Evolutionary conservation across 1,284 basidiomycete species (phyloP).

Genomic region (Melanopsichium pennsylvanicum): DNA sequence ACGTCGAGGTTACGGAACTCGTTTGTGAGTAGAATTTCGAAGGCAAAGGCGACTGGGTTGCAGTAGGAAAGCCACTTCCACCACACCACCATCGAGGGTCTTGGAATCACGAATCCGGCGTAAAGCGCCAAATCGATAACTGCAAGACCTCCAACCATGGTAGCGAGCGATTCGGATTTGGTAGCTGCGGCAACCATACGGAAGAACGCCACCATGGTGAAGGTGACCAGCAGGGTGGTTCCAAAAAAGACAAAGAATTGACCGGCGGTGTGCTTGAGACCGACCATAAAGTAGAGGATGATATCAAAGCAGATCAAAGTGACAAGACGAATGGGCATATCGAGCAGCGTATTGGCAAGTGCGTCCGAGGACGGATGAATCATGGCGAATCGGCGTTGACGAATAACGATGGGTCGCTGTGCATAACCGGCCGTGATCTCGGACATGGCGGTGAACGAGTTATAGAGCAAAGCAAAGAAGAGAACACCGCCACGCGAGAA

Average conservation of each 20-base stretch:
- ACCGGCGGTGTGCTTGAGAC: conserved; percentile 37
- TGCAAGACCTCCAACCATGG: conserved; percentile 52
- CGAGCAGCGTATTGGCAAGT: conserved; percentile 50
- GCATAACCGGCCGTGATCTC: conserved; percentile 51
- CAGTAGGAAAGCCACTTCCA: conserved; percentile 60
- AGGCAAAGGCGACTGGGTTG: conserved; percentile 57
- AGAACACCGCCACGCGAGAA: conserved; percentile 79
- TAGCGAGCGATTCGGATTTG: conserved; percentile 43
- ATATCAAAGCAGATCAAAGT: conserved; percentile 45
- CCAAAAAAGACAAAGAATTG: conserved; percentile 57
- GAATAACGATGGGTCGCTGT: conserved; percentile 58
- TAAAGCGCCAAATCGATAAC: conserved; percentile 54
- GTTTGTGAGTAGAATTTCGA: conserved; percentile 58
- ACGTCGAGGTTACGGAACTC: conserved; percentile 52
- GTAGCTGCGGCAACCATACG: conserved; percentile 42
- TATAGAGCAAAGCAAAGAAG: conserved; percentile 63
- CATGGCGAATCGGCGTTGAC: conserved; percentile 54
- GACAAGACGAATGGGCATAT: conserved; percentile 52
- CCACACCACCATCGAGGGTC: conserved; percentile 58
- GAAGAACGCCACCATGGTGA: conserved; percentile 59
- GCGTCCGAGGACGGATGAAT: conserved; percentile 53
- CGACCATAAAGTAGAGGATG: conserved; percentile 59
- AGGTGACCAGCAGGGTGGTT: conserved; percentile 34
- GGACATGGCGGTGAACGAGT: conserved; percentile 68
- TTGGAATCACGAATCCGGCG: conserved; percentile 58